These are phyloP conservation scores for Fusarium beomiforme DNA, from an alignment of 2,329 filamentous ascomycete species.

Conservation along the genomic window DNA sequence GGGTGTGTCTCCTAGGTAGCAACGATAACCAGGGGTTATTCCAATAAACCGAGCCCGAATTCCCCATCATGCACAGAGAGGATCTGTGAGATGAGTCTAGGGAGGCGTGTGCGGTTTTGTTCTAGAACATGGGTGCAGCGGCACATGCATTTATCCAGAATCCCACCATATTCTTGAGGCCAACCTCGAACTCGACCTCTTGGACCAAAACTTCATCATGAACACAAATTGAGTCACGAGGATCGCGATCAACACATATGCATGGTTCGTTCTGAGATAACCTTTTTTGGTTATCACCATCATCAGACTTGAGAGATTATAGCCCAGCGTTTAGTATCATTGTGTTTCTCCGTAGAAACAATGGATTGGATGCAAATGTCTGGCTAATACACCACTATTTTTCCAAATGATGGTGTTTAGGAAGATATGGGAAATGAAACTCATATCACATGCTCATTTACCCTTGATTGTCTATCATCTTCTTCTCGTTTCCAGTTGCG, in stretches of 20 bases:
- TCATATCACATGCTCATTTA: conserved; percentile 28
- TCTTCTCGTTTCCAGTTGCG: conserved; percentile 11
- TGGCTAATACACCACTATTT: conserved; percentile 30
- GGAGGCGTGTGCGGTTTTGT: conserved; percentile 13
- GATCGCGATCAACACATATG: conserved; percentile 23
- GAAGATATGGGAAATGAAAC: conserved; percentile 1
- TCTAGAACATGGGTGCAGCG: conserved; percentile 19
- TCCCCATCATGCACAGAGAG: conserved; percentile 20
- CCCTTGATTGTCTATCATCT: conserved; percentile 1
- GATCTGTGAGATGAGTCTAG: not conserved
- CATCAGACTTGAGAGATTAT: not conserved
- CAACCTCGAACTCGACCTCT: conserved; percentile 9
- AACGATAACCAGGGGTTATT: conserved; percentile 31
- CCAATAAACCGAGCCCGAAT: conserved; percentile 28
- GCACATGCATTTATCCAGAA: conserved; percentile 26
- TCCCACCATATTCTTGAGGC: conserved; percentile 24
- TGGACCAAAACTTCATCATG: not conserved
- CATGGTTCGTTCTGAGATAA: conserved; percentile 4
- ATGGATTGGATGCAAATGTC: not conserved
- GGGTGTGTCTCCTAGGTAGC: conserved; percentile 4
- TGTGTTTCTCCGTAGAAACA: conserved; percentile 13
- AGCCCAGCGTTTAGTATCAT: not conserved
- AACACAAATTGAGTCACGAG: conserved; percentile 28
- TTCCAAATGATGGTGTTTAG: not conserved
- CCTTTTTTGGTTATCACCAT: not conserved